Conservation (phyloP, 2,329 filamentous ascomycete species). For the Hypoxylon sp. region DNA sequence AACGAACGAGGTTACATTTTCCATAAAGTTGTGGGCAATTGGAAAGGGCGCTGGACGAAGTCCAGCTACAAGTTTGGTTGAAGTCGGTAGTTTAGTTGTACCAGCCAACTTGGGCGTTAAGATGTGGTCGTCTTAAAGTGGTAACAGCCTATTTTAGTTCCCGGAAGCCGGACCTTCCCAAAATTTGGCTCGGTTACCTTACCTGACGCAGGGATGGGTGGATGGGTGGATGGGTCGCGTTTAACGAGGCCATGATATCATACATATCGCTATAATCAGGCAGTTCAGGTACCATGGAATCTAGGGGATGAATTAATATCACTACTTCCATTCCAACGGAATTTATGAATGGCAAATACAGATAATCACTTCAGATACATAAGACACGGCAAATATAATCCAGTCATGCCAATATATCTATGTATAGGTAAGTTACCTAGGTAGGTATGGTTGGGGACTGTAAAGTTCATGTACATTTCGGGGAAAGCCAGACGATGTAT, state of each 20-base stretch:
- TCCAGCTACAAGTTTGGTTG: constrained; percentile 25
- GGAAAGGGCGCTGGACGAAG: constrained; percentile 6
- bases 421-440: too few relatives aligned
- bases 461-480: constrained; percentile 8
- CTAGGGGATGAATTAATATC: background rate
- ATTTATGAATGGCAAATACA: background rate
- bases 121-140: constrained; percentile 21
- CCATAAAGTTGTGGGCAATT: constrained; percentile 15
- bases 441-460: background rate
- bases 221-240: constrained; percentile 14
- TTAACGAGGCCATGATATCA: constrained; percentile 32
- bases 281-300: constrained; percentile 16
- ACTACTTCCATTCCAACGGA: background rate
- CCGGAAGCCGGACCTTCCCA: constrained; percentile 30
- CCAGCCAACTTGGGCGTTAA: constrained; percentile 7
- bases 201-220: constrained; percentile 29
- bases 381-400: background rate
- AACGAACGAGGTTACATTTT: constrained; percentile 39
- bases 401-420: background rate
- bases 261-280: background rate
- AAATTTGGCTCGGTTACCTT: constrained; percentile 33
- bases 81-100: constrained; percentile 17
- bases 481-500: background rate
- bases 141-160: constrained; percentile 35
- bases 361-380: background rate